Evolutionary conservation across 139 green algal genomes (phyloP), one percentile per base, ranked within the genome.

Genomic region (Coelastrella sp.): DNA sequence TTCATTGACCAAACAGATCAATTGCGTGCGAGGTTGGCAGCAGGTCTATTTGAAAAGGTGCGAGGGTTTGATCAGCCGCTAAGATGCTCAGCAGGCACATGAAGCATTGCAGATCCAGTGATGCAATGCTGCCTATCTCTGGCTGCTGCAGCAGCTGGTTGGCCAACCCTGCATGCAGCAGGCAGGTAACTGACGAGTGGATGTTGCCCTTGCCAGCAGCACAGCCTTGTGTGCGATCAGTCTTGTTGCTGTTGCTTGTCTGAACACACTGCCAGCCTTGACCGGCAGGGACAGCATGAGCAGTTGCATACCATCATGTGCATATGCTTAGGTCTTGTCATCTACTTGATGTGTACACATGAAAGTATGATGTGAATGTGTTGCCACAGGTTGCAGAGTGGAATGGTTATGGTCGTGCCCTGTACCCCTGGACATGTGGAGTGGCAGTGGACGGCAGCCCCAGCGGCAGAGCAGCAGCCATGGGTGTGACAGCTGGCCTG

Each of bases 321-420:
- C 72, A 78, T 78, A 78, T 27, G 15, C 9, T 10, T 6, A 22
- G 20, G 8, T 20, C 72, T 78, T n/a, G 9, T 78, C 9, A 25
- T n/a, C 7, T 49, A 10, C 6, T 78, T 22, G 9, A 20, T 78
- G 17, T 22, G 9, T 5, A 6, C 17, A 17, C 9, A 82, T n/a
- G 6, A 9, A 19, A 60, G 7, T 24, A 8, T 49, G n/a, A 14
- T n/a, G 35, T 49, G 35, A 49, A 49, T 49, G 35, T 78, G 12
- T 10, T 0, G 20, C 49, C 56, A 20, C 81, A 86, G 27, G 76
- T 94, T 14, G 92, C 88, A 20, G 92, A 94, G 59, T 94, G 92
- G 92, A 93, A 93, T 56, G 92, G 92, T 60, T 92, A 89, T 24
- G 91, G 91, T 10, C 73, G 92, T 17, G 86, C 87, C 1, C 58